These are phyloP conservation scores for Saccharomycopsis hybrid DNA, from an alignment of 1,139 yeast species.

Conservation along the genomic window DNA sequence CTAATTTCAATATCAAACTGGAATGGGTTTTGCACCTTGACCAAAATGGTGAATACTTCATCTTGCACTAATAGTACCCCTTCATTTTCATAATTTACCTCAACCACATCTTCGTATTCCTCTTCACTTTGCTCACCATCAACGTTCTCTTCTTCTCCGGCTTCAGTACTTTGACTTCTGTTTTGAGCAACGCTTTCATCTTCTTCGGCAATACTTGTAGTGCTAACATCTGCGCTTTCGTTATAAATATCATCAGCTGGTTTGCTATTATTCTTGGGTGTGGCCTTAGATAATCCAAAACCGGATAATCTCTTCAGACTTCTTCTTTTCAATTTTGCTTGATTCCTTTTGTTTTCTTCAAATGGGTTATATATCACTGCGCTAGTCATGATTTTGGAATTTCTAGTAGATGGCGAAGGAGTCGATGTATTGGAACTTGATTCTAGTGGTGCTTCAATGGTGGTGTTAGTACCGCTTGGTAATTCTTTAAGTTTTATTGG, in stretches of 20 bases:
- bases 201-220: constrained; percentile 29
- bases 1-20: constrained; percentile 63
- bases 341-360: constrained; percentile 23
- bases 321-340: constrained; percentile 14
- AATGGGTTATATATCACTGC: constrained; percentile 38
- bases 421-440: constrained; percentile 23
- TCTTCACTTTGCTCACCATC: constrained; percentile 19
- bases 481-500: constrained; percentile 14
- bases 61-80: constrained; percentile 45
- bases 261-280: background rate
- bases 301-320: constrained; percentile 11
- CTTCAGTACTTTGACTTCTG: background rate
- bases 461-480: constrained; percentile 18
- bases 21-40: constrained; percentile 74
- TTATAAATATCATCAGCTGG: constrained; percentile 14
- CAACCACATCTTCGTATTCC: constrained; percentile 21
- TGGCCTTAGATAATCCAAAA: background rate
- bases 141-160: constrained; percentile 29
- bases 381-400: background rate
- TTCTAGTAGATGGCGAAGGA: constrained; percentile 6
- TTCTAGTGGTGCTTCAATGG: constrained; percentile 12
- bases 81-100: constrained; percentile 23
- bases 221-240: constrained; percentile 24
- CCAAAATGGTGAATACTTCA: constrained; percentile 46
- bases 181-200: background rate